Conservation (phyloP, 2,329 filamentous ascomycete genomes). For the Paramyrothecium sp. region DNA sequence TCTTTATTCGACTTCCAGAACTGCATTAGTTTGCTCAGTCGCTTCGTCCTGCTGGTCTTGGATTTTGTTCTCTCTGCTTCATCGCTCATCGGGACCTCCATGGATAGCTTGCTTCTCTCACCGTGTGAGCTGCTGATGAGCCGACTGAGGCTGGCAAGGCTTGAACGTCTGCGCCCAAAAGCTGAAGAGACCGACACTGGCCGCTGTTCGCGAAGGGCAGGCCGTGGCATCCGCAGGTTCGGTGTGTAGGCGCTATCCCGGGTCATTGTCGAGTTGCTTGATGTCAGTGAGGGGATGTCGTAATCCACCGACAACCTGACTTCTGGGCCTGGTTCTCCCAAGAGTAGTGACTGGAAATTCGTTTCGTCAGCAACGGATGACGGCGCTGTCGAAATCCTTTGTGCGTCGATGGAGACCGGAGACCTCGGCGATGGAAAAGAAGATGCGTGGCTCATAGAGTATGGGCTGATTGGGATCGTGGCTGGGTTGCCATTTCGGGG, state of each 20-base stretch:
- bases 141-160: slow-evolving; percentile 73
- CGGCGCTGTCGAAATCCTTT: slow-evolving; percentile 71
- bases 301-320: slow-evolving; percentile 66
- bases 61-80: slow-evolving; percentile 53
- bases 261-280: slow-evolving; percentile 75
- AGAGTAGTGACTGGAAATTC: slow-evolving; percentile 66
- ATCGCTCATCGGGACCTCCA: slow-evolving; percentile 59
- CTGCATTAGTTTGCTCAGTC: slow-evolving; percentile 72
- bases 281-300: slow-evolving; percentile 72
- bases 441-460: slow-evolving; percentile 62
- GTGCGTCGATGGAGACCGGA: slow-evolving; percentile 67
- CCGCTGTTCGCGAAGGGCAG: slow-evolving; percentile 52
- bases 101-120: slow-evolving; percentile 72
- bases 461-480: slow-evolving; percentile 58
- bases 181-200: slow-evolving; percentile 62
- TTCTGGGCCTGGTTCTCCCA: slow-evolving; percentile 74
- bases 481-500: slow-evolving; percentile 24
- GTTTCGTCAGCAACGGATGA: slow-evolving; percentile 73
- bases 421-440: slow-evolving; percentile 71
- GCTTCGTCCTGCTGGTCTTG: slow-evolving; percentile 64
- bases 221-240: slow-evolving; percentile 45
- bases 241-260: slow-evolving; percentile 58
- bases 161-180: slow-evolving; percentile 70
- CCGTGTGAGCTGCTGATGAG: slow-evolving; percentile 74
- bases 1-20: slow-evolving; percentile 70